Conservation (phyloP, 2,329 filamentous ascomycete genomes). For the Catunica adiposa region DNA sequence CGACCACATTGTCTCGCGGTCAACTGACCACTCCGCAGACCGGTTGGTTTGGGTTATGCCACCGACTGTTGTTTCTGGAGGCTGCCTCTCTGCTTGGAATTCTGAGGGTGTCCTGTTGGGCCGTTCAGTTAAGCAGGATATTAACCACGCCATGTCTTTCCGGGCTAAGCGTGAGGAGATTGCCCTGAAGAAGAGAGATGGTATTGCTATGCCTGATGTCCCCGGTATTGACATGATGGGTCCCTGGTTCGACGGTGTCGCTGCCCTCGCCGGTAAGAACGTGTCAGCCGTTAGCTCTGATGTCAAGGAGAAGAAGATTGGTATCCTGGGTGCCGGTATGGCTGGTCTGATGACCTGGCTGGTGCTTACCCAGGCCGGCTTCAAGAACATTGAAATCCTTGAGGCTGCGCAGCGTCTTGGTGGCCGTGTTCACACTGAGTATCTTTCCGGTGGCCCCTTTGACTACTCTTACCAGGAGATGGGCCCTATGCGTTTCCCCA, state of each 20-base stretch:
- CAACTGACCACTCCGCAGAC: constrained; percentile 16
- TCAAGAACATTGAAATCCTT: constrained; percentile 44
- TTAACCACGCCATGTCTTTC: constrained; percentile 15
- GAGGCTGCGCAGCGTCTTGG: constrained; percentile 45
- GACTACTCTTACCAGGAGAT: constrained; percentile 52
- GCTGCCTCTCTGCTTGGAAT: constrained; percentile 27
- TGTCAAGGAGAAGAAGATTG: constrained; percentile 41
- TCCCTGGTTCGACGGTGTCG: constrained; percentile 49
- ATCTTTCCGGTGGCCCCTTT: constrained; percentile 41
- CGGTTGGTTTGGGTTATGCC: constrained; percentile 18
- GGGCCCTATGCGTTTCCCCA: constrained; percentile 50
- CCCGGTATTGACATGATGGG: constrained; percentile 22
- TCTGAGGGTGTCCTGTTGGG: constrained; percentile 17
- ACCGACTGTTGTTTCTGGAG: constrained; percentile 19
- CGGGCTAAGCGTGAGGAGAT: constrained; percentile 4
- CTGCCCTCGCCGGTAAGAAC: constrained; percentile 34
- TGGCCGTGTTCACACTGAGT: constrained; percentile 46
- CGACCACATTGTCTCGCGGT: constrained; percentile 15
- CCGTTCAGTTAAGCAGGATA: constrained; percentile 19
- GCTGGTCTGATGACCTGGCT: constrained; percentile 44
- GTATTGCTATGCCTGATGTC: constrained; percentile 33
- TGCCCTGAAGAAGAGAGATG: constrained; percentile 17
- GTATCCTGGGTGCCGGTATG: constrained; percentile 50
- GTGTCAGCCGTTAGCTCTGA: constrained; percentile 28
- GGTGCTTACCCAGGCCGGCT: constrained; percentile 33